Evolutionary conservation across 75 land plant genomes (phyloP).

Genomic region (Chamaecyparis obtusa): DNA sequence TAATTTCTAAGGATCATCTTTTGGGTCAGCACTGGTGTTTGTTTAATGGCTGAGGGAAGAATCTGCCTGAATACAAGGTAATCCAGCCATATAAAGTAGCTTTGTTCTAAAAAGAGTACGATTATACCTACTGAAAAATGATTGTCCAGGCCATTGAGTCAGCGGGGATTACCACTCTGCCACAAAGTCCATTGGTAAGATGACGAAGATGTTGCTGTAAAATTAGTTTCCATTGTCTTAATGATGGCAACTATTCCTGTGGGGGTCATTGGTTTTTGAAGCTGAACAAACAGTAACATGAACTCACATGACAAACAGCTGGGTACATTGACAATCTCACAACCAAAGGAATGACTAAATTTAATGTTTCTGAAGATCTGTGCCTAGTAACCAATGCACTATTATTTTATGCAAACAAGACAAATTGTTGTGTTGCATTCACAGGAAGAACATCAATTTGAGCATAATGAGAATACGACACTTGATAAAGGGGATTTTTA

Average conservation of each 20-base stretch:
- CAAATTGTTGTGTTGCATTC: not conserved
- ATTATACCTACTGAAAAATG: not conserved
- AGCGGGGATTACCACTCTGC: not conserved
- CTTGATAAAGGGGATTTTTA: too few relatives aligned
- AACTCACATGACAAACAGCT: not conserved
- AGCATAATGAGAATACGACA: too few relatives aligned
- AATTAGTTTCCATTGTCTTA: not conserved
- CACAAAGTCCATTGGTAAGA: not conserved
- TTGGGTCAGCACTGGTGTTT: not conserved
- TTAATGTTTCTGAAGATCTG: too few relatives aligned
- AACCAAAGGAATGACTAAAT: not conserved
- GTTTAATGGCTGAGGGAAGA: not conserved
- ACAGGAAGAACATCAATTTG: not conserved
- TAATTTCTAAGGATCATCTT: not conserved
- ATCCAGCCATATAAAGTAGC: not conserved
- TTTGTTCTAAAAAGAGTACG: not conserved
- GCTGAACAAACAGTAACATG: not conserved
- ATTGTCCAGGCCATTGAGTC: not conserved
- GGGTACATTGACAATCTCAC: not conserved
- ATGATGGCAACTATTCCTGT: not conserved
- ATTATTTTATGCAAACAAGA: not conserved
- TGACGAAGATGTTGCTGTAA: not conserved
- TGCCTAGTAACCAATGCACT: not conserved
- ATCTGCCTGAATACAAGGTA: too few relatives aligned
- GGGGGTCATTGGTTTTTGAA: not conserved